These are phyloP conservation scores for Oryza officinalis DNA, from an alignment of 176 grass and related monocot species.

Conservation along the genomic window DNA sequence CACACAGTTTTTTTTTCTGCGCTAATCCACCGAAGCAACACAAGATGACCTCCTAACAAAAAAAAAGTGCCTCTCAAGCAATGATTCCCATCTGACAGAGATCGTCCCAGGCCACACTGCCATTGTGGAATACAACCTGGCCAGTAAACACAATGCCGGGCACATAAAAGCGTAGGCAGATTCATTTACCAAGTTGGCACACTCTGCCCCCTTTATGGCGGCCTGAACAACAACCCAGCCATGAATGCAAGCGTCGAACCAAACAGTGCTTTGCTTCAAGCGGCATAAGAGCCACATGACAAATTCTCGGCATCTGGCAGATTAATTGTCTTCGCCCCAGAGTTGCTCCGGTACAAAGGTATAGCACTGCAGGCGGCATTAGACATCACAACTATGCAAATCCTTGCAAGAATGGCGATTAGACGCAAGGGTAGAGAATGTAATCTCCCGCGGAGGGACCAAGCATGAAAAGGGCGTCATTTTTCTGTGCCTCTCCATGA, in stretches of 20 bases:
- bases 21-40: neutral
- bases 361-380: slow-evolving; percentile 25
- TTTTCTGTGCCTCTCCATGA: neutral
- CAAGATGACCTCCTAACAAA: neutral
- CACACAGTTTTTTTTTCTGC: neutral
- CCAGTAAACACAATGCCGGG: slow-evolving; percentile 41
- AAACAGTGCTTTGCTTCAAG: slow-evolving; percentile 37
- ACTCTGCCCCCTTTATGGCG: slow-evolving; percentile 33
- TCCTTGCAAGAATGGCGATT: slow-evolving; percentile 14
- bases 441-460: neutral
- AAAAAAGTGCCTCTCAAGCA: slow-evolving; percentile 26
- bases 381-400: slow-evolving; percentile 14
- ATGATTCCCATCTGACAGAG: slow-evolving; percentile 52
- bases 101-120: slow-evolving; percentile 40
- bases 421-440: neutral
- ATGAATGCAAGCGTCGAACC: slow-evolving; percentile 61
- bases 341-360: slow-evolving; percentile 26
- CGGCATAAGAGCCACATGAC: slow-evolving; percentile 44
- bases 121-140: slow-evolving; percentile 65
- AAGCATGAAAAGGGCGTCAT: neutral
- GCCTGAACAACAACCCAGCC: slow-evolving; percentile 42
- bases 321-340: slow-evolving; percentile 42
- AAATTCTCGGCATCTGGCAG: slow-evolving; percentile 43
- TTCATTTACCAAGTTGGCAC: slow-evolving; percentile 53
- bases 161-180: slow-evolving; percentile 49